Percentiles rank a stretch among this genome's conserved stretches.
phyloP scores from a whole-genome alignment of 805 yeast genomes.

The Metschnikowia santaceciliae region DNA sequence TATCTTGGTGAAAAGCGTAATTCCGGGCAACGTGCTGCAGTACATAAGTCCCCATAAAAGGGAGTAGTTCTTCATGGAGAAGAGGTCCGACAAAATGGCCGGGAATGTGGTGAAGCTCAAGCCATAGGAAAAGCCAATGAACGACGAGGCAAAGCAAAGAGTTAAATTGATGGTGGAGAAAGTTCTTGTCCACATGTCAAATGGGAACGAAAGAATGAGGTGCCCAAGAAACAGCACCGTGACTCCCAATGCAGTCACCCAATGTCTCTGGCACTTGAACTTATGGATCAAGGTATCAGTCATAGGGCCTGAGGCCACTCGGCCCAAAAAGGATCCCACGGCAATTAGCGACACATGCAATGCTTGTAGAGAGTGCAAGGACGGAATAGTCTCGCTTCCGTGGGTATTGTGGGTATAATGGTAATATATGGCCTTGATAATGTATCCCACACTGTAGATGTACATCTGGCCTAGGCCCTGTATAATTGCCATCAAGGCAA shows the following conservation, averaged over 20 bases:
- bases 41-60: conserved; percentile 34
- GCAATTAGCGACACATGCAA: conserved; percentile 33
- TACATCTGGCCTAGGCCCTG: conserved; percentile 40
- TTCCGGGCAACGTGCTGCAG: conserved; percentile 30
- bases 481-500: conserved; percentile 25
- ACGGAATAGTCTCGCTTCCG: conserved; percentile 1
- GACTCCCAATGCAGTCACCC: conserved; percentile 29
- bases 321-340: conserved; percentile 27
- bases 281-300: conserved; percentile 26
- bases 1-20: conserved; percentile 28
- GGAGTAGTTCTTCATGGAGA: conserved; percentile 30
- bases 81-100: conserved; percentile 30
- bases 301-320: conserved; percentile 30
- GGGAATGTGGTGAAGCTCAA: conserved; percentile 33
- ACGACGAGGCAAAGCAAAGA: conserved; percentile 23
- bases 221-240: conserved; percentile 30
- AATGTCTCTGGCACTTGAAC: conserved; percentile 26
- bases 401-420: not conserved
- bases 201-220: conserved; percentile 15
- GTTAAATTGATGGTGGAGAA: conserved; percentile 17
- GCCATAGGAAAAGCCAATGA: conserved; percentile 34
- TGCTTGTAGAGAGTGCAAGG: conserved; percentile 26
- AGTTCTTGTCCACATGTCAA: conserved; percentile 10
- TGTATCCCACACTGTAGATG: conserved; percentile 31
- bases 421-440: conserved; percentile 26